Base-by-base conservation (phyloP, 257 asterid species). In the Sherardia arvensis region DNA sequence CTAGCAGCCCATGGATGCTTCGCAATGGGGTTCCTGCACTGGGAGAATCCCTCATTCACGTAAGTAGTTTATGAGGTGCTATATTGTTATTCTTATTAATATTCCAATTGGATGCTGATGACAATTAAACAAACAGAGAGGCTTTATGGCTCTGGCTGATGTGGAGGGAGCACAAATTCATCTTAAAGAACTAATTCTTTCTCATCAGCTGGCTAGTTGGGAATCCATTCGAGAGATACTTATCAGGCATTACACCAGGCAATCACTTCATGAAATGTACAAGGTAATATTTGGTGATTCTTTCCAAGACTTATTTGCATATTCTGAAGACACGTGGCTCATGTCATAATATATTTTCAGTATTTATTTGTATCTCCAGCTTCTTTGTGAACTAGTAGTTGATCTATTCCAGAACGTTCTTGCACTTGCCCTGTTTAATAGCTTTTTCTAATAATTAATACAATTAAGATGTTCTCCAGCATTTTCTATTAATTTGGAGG, bases 71-170 rank as follows among this genome's bases (percentile, higher is more conserved):
- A 8, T 23, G 29, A 32, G 47, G 47, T n/a, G 47, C 18, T 14
- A 59, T 59, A 32, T 21, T 25, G 36, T 22, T 21, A 18, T 9
- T 28, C 4, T 60, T 27, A 49, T 7, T 32, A 55, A 34, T 62
- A 29, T 45, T 53, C 8, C 30, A 27, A n/a, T 15, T 14, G 43
- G 17, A 20, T 53, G 48, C 23, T 53, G 45, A 55, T 30, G 49
- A 54, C 38, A 36, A 54, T n/a, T 21, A 12, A 34, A 62, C 15
- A 26, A 73, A 67, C 76, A 92, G 98, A 87, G 96, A 73, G 99
- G 97, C 71, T 90, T 92, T 65, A 87, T 89, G 95, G 96, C 99
- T 64, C 91, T 92, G 76, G 99, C 99, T 62, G 97, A 92, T 78
- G 94, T 92, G 9, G 99, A 92, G 86, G 97, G 99, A 61, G 99